Evolutionary conservation across 1,284 basidiomycete genomes (phyloP), one percentile per base, ranked within the genome.

Genomic region (Rhodotorula sp.): DNA sequence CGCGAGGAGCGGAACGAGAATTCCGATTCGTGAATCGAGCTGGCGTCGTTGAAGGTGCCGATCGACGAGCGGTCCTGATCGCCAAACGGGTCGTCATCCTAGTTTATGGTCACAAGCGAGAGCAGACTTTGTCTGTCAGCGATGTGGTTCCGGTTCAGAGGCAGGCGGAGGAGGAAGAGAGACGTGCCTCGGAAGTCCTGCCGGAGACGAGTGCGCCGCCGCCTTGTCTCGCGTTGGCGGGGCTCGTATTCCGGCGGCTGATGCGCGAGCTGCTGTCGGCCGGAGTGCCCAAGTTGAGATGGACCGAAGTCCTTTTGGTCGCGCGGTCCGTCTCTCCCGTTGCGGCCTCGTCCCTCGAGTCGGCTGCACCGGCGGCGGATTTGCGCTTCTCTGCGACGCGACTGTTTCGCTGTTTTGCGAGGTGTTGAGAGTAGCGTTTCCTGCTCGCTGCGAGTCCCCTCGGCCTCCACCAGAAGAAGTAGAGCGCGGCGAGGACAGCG

Each of bases 1-100:
- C 75, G 77, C 1, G 78, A 79, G 23, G 78, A 79, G 64, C 78
- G 75, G 71, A 78, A 79, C 3, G 78, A 76, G 64, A 70, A 76
- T 47, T 77, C 73, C 15, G 75, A 77, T 29, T 69, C 69, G 64
- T 71, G 74, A 0, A 72, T 61, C 52, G 74, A 76, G 34, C 49
- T 65, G 26, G 31, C 56, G 48, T 75, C 73, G 62, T 69, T 58
- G 64, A 75, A 73, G 39, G 60, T 68, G 47, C 69, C 72, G 54
- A 73, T 70, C 10, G 75, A 76, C 6, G 72, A 74, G 34, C 75
- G 68, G 64, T 75, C 68, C 49, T 72, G 71, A 52, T 77, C 75
- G 51, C 69, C 73, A 52, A 75, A 77, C 52, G 75, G 75, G 52
- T 76, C 74, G 64, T 74, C 72, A 29, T 65, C 60, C 75, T 76